Evolutionary conservation across 176 grass and related monocot species (phyloP).

Genomic region (Triticum urartu): DNA sequence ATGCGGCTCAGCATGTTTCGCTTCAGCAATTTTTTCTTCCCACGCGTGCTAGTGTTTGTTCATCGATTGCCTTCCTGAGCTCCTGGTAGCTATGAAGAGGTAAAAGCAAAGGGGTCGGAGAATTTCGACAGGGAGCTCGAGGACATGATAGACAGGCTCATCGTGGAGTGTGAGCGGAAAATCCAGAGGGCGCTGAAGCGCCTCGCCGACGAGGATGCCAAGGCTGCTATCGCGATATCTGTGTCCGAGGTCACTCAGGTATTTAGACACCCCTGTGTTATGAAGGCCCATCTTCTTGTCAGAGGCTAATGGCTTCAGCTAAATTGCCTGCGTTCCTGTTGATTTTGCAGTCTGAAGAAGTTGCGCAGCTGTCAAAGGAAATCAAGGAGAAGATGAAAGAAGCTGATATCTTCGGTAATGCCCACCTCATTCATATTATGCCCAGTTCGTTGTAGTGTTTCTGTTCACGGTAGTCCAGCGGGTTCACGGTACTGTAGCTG

Average conservation of each 20-base stretch:
- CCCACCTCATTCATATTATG: background rate
- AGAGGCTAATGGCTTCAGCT: background rate
- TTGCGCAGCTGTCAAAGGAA: conserved; percentile 72
- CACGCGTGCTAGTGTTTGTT: background rate
- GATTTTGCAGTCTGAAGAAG: conserved; percentile 62
- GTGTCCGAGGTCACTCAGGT: conserved; percentile 95
- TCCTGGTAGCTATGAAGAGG: conserved; percentile 81
- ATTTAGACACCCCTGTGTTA: background rate
- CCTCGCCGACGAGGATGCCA: conserved; percentile 82
- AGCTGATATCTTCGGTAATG: conserved; percentile 78
- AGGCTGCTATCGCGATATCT: conserved; percentile 92
- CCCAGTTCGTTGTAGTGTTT: background rate
- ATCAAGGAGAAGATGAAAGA: conserved; percentile 93
- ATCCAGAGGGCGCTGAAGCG: conserved; percentile 97
- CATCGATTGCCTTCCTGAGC: conserved; percentile 52
- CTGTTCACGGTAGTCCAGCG: background rate
- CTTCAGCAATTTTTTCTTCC: background rate
- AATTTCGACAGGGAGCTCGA: conserved; percentile 88
- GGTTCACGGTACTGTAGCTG: background rate
- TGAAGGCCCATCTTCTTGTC: background rate
- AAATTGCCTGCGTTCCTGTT: conserved; percentile 6
- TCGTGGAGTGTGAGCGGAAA: conserved; percentile 95
- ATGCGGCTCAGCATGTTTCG: background rate
- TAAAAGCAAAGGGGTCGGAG: conserved; percentile 55
- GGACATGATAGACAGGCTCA: conserved; percentile 89